Conservation (phyloP, 2,329 filamentous ascomycete species). For the Neocatenulostroma microsporum region DNA sequence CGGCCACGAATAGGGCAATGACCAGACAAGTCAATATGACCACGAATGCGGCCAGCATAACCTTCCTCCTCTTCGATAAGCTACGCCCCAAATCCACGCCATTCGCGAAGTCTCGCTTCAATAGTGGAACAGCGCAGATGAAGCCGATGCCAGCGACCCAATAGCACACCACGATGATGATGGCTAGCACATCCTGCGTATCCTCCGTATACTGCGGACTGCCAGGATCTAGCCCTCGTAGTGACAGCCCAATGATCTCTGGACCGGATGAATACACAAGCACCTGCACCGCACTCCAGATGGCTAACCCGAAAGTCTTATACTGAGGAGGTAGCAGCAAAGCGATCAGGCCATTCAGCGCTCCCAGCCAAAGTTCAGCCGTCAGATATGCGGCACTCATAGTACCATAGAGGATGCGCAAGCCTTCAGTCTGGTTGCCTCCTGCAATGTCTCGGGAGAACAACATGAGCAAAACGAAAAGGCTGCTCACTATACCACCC, state of each 20-base stretch:
- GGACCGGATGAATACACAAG: constrained; percentile 5
- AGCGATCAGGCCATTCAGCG: constrained; percentile 1
- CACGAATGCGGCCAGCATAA: no score
- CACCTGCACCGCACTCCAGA: constrained; percentile 3
- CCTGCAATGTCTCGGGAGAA: constrained; percentile 6
- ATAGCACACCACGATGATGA: constrained; percentile 3
- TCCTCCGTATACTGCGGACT: constrained; percentile 4
- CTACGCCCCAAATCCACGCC: no score
- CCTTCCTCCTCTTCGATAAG: no score
- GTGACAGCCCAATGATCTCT: constrained; percentile 4
- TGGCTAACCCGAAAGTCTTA: constrained; percentile 5
- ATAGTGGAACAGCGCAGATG: not conserved
- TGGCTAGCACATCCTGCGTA: constrained; percentile 3
- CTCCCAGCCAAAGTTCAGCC: constrained; percentile 6
- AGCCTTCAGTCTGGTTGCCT: not conserved
- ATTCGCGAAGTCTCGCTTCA: no score
- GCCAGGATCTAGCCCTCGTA: not conserved
- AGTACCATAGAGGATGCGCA: constrained; percentile 2
- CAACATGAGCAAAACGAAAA: constrained; percentile 7
- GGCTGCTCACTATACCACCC: constrained; percentile 4
- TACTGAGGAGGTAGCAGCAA: constrained; percentile 3
- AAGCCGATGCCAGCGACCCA: constrained; percentile 5
- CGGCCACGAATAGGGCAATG: no score
- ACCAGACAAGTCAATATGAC: no score
- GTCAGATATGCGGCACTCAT: constrained; percentile 5